These are phyloP conservation scores for Hymenoscyphus fraxineus DNA, from an alignment of 2,329 filamentous ascomycete species.

Conservation along the genomic window DNA sequence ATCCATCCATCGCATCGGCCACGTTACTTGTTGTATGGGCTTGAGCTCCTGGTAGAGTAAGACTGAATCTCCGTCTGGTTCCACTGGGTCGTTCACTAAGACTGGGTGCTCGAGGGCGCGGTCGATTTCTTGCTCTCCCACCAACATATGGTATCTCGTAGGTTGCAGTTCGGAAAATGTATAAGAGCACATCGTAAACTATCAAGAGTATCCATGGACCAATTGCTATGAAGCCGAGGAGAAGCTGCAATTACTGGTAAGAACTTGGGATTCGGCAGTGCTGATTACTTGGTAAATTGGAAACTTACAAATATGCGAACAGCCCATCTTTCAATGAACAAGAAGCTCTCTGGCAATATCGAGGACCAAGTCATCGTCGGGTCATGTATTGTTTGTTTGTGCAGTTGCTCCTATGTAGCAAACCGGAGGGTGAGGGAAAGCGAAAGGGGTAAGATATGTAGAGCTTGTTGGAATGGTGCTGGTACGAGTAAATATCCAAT, in stretches of 20 bases:
- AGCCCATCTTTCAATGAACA: constrained; percentile 58
- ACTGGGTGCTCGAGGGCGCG: constrained; percentile 58
- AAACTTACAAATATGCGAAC: constrained; percentile 57
- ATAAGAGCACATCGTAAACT: constrained; percentile 60
- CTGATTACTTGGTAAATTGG: background rate
- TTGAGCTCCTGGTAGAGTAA: constrained; percentile 16
- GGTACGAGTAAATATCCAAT: too few relatives aligned
- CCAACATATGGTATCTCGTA: constrained; percentile 59
- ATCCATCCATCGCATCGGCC: constrained; percentile 13
- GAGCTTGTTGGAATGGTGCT: background rate
- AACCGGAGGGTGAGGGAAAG: background rate
- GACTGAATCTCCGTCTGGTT: constrained; percentile 34
- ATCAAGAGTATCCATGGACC: constrained; percentile 60
- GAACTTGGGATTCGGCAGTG: background rate
- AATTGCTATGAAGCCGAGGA: constrained; percentile 57
- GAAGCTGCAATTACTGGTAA: constrained; percentile 43
- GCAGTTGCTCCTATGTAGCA: background rate
- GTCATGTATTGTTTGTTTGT: background rate
- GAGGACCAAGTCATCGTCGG: constrained; percentile 62
- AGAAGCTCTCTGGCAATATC: constrained; percentile 56
- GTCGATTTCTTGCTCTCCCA: constrained; percentile 56
- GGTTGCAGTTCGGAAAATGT: constrained; percentile 53
- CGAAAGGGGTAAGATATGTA: constrained; percentile 2
- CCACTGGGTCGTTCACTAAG: constrained; percentile 55
- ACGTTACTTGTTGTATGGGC: constrained; percentile 9